Conservation (phyloP, 768 basidiomycete genomes). For the Panaeolus cyanescens region DNA sequence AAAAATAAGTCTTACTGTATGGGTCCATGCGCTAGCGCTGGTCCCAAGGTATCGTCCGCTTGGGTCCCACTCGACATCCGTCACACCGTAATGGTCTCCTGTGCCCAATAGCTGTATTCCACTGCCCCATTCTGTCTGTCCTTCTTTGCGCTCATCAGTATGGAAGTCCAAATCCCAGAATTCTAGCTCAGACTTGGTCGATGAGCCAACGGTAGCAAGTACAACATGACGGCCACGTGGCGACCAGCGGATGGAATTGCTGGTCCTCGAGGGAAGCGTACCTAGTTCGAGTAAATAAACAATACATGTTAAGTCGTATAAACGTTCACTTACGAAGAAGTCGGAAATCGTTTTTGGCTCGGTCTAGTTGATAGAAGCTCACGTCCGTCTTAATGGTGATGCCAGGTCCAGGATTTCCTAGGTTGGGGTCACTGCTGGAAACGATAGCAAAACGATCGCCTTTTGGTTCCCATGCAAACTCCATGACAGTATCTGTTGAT, state of each 20-base stretch:
- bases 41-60: constrained; percentile 92
- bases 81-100: constrained; percentile 95
- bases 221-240: constrained; percentile 95
- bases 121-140: constrained; percentile 75
- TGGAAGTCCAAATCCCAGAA: constrained; percentile 99
- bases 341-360: constrained; percentile 91
- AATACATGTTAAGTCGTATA: constrained; percentile 8
- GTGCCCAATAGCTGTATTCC: constrained; percentile 84
- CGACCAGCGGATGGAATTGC: constrained; percentile 96
- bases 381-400: constrained; percentile 96
- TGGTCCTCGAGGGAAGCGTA: constrained; percentile 77
- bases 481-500: constrained; percentile 80
- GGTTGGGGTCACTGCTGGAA: constrained; percentile 90
- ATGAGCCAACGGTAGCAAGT: constrained; percentile 93
- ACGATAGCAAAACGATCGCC: constrained; percentile 96
- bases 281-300: constrained; percentile 40
- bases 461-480: constrained; percentile 99
- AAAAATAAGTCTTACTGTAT: constrained; percentile 57
- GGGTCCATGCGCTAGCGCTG: constrained; percentile 93
- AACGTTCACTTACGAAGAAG: constrained; percentile 64
- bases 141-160: constrained; percentile 59
- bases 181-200: constrained; percentile 94
- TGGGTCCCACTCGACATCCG: constrained; percentile 98
- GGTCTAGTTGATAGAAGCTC: constrained; percentile 94
- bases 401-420: constrained; percentile 87